Evolutionary conservation across 2,329 filamentous ascomycete genomes (phyloP), one percentile per base, ranked within the genome.

Genomic region (Monilinia fructigena): DNA sequence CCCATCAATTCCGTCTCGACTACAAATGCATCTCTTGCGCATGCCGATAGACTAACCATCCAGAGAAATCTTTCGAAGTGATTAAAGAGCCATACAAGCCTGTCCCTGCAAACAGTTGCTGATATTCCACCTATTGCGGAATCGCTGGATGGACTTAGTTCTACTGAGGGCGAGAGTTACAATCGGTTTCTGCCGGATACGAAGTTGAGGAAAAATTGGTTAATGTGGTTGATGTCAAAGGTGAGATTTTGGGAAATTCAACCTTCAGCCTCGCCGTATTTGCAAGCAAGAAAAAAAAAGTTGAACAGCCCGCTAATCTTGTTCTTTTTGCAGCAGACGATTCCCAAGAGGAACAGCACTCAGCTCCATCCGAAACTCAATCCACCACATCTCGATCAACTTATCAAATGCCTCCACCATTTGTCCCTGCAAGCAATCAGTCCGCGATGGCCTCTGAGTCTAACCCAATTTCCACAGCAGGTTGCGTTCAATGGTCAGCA

Each of bases 381-480:
- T 73, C 73, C 14, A 71, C 70, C 18, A 68, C 65, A 40, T 73
- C 72, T 20, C 69, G 71, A 65, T 74, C 74, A 31, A 72, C 74
- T 31, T 81, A 80, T 71, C 79, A 80, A 67, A 78, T 81, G 77
- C 80, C 79, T 52, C 79, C 79, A 53, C 74, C 78, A 18, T 81
- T 81, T 67, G 76, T 79, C 65, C 79, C 79, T 56, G 73, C 75
- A 23, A 73, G 75, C 66, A 64, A 67, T 75, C 70, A 72, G 55
- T 68, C 67, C 50, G 54, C 50, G 16, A 68, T 69, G 55, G 56
- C 54, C 18, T 61, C 63, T 47, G 68, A 70, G 12, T 52, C 64
- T 54, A 55, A 55, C 67, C 40, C 70, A 70, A 38, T 66, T 71
- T 20, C 67, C 71, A 28, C 63, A 66, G 48, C 71, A 68, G 42